Base-by-base conservation (phyloP, 345 rosid species). In the Syzygium jambos region DNA sequence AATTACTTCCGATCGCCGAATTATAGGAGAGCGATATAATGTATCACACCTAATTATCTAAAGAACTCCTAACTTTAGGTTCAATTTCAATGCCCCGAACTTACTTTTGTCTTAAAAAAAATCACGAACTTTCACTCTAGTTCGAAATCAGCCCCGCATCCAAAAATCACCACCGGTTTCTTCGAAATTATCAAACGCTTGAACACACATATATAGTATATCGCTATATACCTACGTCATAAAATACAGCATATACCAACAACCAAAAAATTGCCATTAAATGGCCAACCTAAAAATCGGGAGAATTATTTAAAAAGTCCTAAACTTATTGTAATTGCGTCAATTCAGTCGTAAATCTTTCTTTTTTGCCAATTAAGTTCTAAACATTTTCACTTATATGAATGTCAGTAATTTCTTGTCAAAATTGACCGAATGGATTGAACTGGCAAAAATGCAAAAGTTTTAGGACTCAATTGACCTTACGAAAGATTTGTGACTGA, bases 61-160 rank as follows among this genome's bases (percentile, higher is more conserved):
- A 57, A 2, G 25, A 25, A 25, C 27, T 25, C 0, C 0, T 15
- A 25, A 59, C 46, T 59, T 2, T 59, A 25, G 65, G 5, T 25
- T 59, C 30, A 59, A 25, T 59, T 15, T 14, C 30, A 59, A 6
- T 25, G 27, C 7, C 65, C 27, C 3, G 1, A 59, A 59, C 65
- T 27, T 59, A 25, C 25, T 59, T 59, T 25, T 4, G 7, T 27
- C 7, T 22, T 7, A 55, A 59, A 22, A 21, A 21, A 55, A 55
- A 11, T 59, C 65, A 2, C 30, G 0, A 59, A 59, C 2, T 5
- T 59, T 6, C 11, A 1, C 27, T 59, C 0, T 59, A 59, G 15
- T 59, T 7, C 29, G 7, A 59, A 59, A 59, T 27, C 7, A 0
- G 1, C 27, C 65, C 1, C 0, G 14, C 0, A 59, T 11, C 7